phyloP scores from a whole-genome alignment of 2,329 filamentous ascomycete genomes.

The Trichoderma asperellum region DNA sequence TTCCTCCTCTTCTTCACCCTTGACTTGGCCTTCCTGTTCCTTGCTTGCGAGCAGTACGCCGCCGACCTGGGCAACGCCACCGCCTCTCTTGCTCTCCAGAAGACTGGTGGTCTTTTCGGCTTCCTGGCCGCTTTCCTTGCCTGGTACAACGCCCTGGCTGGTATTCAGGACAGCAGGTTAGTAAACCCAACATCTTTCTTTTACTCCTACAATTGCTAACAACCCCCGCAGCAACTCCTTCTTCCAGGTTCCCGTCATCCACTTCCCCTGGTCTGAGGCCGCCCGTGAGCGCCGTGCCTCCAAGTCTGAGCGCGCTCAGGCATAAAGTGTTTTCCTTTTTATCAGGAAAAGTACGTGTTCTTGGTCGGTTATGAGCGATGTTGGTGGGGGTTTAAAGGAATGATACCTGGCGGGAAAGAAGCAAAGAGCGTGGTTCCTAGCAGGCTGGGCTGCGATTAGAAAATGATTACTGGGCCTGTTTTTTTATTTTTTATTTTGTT shows the following conservation, averaged over 20 bases:
- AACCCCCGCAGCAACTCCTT: slow-evolving; percentile 69
- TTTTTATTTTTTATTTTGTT: slow-evolving; percentile 12
- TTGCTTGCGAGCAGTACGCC: slow-evolving; percentile 66
- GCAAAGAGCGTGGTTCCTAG: slow-evolving; percentile 9
- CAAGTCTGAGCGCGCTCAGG: slow-evolving; percentile 45
- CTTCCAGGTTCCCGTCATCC: slow-evolving; percentile 88
- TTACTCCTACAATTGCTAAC: slow-evolving; percentile 39
- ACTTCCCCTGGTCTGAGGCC: slow-evolving; percentile 93
- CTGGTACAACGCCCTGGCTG: slow-evolving; percentile 86
- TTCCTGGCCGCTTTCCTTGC: slow-evolving; percentile 78
- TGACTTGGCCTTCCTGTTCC: slow-evolving; percentile 74
- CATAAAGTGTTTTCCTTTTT: slow-evolving; percentile 19
- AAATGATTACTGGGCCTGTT: slow-evolving; percentile 11
- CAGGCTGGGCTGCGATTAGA: slow-evolving; percentile 18
- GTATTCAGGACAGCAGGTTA: slow-evolving; percentile 73
- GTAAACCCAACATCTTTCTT: slow-evolving; percentile 35
- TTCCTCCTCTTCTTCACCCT: slow-evolving; percentile 77
- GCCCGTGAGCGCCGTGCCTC: slow-evolving; percentile 61
- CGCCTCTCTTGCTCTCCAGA: slow-evolving; percentile 58
- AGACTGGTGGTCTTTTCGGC: slow-evolving; percentile 79
- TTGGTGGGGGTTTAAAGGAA: slow-evolving; percentile 7
- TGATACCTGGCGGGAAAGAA: slow-evolving; percentile 26
- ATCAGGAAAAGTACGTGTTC: not conserved
- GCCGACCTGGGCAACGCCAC: slow-evolving; percentile 53
- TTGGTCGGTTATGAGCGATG: slow-evolving; percentile 24